Percentiles rank a stretch among this genome's conserved stretches.
These are phyloP conservation scores for Sporothrix variecibatus DNA, from an alignment of 2,329 filamentous ascomycete species.

Conservation along the genomic window DNA sequence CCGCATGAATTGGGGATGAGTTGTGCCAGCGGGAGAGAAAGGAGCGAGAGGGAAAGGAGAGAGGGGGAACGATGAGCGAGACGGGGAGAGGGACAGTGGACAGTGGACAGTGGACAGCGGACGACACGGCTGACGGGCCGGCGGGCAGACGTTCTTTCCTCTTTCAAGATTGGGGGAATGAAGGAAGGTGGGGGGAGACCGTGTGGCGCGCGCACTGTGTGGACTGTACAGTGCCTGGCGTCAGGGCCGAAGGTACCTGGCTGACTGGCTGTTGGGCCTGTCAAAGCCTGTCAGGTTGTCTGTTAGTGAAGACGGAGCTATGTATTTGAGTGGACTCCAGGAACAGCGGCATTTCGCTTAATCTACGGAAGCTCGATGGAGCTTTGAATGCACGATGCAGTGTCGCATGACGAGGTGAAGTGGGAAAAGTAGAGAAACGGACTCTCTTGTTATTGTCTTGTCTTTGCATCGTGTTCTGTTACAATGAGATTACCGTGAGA, in stretches of 20 bases:
- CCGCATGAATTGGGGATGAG: neutral
- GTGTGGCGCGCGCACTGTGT: conserved; percentile 11
- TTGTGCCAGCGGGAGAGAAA: neutral
- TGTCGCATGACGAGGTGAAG: neutral
- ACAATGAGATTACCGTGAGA: conserved; percentile 8
- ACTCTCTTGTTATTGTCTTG: too few relatives aligned
- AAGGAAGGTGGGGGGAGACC: neutral
- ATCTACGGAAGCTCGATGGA: neutral
- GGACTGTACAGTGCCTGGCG: neutral
- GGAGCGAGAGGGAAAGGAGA: neutral
- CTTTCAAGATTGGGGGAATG: neutral
- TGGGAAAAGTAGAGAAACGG: too few relatives aligned
- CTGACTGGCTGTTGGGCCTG: neutral
- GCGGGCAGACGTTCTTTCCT: conserved; percentile 4
- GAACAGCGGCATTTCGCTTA: neutral
- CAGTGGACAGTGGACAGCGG: neutral
- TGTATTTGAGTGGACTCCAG: neutral
- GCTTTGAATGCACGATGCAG: neutral
- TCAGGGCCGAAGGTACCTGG: neutral
- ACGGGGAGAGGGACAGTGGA: neutral
- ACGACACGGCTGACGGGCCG: conserved; percentile 19
- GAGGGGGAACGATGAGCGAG: neutral
- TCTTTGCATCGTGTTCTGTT: neutral
- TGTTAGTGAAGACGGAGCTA: neutral
- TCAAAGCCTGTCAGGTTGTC: too few relatives aligned